Evolutionary conservation across 1,284 basidiomycete species (phyloP), one percentile per base, ranked within the genome.

Genomic region (Xanthoconium separans): DNA sequence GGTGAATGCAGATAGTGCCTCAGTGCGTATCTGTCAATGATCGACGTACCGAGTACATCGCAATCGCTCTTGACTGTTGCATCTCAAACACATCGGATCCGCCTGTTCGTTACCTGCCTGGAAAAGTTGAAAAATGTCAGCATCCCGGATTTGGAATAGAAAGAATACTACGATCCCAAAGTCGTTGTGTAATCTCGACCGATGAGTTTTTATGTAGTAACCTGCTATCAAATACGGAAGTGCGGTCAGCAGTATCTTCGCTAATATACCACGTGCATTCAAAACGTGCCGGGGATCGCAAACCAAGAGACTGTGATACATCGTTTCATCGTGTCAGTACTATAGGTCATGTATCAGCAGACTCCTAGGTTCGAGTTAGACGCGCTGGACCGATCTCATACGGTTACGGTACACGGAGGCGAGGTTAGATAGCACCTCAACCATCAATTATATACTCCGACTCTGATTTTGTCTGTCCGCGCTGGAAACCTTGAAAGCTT

Each of bases 251-350:
- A 3, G 53, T 53, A 33, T 65, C 61, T n/a, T 51, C 47, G 42
- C 47, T 62, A 7, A 68, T 46, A 15, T 43, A 20, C 55, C 60
- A 7, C 56, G 44, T 20, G 41, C 36, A 22, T 68, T 50, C 27
- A 69, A 47, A 51, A 65, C 65, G 8, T 66, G 63, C 34, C 65
- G 68, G n/a, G 67, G 71, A 16, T 48, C 43, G 47, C 72, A 71
- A 30, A 56, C 51, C 33, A 55, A 55, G 3, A 70, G 64, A 4
- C 47, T 51, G n/a, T 57, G 51, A 47, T 69, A 70, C 20, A 50
- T 54, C 12, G 42, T 39, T 16, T 61, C 58, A 50, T 70, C 62
- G 18, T 22, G 61, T 47, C 55, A 69, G 65, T 33, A 59, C 68
- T 64, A 65, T 73, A 18, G 2, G 27, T 16, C 37, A 16, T 7